phyloP scores from a whole-genome alignment of 2,329 filamentous ascomycete species.

The Ascomycota sp. region DNA sequence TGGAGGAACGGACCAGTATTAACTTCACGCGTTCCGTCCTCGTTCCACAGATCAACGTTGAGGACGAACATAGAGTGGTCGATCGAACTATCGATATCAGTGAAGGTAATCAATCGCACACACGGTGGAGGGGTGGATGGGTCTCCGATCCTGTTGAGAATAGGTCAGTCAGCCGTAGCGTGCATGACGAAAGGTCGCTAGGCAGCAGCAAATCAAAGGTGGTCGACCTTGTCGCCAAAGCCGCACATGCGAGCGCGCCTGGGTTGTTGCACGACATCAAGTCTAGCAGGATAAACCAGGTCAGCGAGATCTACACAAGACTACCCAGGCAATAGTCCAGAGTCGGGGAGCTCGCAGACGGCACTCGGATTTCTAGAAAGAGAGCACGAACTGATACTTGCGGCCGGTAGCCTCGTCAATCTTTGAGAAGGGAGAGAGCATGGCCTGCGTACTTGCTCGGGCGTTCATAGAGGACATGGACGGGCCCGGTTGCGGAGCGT shows the following conservation, averaged over 20 bases:
- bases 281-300: conserved; percentile 20
- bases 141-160: too few relatives aligned
- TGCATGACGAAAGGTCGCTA: not conserved
- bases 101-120: not conserved
- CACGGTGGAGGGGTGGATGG: not conserved
- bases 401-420: conserved; percentile 14
- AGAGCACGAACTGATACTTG: conserved; percentile 15
- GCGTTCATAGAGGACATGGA: conserved; percentile 4
- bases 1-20: conserved; percentile 44
- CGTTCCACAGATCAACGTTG: conserved; percentile 48
- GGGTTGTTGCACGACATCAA: conserved; percentile 78
- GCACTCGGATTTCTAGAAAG: too few relatives aligned
- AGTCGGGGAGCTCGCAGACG: too few relatives aligned
- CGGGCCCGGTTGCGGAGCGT: not conserved
- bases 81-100: conserved; percentile 11
- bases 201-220: not conserved
- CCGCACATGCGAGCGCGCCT: conserved; percentile 93
- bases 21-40: conserved; percentile 42
- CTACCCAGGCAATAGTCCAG: too few relatives aligned
- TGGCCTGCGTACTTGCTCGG: conserved; percentile 3
- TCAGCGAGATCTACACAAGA: too few relatives aligned
- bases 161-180: too few relatives aligned
- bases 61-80: conserved; percentile 28
- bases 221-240: conserved; percentile 78
- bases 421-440: conserved; percentile 11